Evolutionary conservation across 2,329 filamentous ascomycete species (phyloP), one percentile per base, ranked within the genome.

Genomic region (Aspergillus amoenus): DNA sequence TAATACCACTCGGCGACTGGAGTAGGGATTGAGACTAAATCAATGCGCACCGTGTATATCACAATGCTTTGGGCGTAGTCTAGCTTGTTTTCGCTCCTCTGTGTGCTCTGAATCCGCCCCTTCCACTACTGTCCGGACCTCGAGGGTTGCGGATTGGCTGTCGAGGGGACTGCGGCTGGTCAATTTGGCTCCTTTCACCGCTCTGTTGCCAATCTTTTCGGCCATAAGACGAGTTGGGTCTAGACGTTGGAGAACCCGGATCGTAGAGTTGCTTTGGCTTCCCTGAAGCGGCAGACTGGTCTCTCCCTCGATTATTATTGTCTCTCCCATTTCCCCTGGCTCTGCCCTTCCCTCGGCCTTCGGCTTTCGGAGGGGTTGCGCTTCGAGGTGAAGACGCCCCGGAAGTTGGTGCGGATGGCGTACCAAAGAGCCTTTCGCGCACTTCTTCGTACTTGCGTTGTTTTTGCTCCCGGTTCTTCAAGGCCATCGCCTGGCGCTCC

Each of bases 371-470:
- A 21, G 88, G 86, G 13, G 87, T 87, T 3, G 83, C 79, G 45
- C 78, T 83, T 9, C 85, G 84, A 0, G 87, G 85, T 4, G 85
- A 85, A 4, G 86, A 87, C 7, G 81, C 79, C 1, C 86, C 84
- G 0, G 87, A 79, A 4, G 65, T 72, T 17, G 69, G 71, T 7
- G 68, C 70, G 5, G 69, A 68, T 5, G 70, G 68, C 21, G 84
- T 85, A 18, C 92, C 92, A 73, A 97, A 93, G 55, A 97, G 88
- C 71, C 92, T 89, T 66, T 93, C 91, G 30, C 93, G 84, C 5
- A 88, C 90, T 77, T 96, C 92, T 60, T 95, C 90, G 71, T 97
- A 97, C 59, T 89, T 89, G 56, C 87, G 87, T 78, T 96, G 90
- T 78, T 94, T 96, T 77, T 96, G 92, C 69, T 95, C 92, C 9